Evolutionary conservation across 768 basidiomycete genomes (phyloP).

Genomic region (Trametes meyenii): DNA sequence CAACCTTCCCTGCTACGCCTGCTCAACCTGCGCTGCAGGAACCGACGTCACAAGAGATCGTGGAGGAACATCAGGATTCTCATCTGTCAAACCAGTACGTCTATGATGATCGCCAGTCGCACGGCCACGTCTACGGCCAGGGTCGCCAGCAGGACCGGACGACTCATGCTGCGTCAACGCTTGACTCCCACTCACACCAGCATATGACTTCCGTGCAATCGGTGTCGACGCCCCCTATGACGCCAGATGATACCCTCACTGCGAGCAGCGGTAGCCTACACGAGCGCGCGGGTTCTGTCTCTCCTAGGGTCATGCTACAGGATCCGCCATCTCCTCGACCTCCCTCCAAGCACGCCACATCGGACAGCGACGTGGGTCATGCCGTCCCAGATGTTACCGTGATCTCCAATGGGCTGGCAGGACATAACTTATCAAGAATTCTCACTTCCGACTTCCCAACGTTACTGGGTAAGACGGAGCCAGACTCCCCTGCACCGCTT

Average conservation of each 20-base stretch:
- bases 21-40: conserved; percentile 8
- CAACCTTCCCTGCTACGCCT: conserved; percentile 23
- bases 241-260: conserved; percentile 34
- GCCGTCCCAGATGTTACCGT: conserved; percentile 8
- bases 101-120: conserved; percentile 35
- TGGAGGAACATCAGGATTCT: conserved; percentile 1
- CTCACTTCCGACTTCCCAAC: conserved; percentile 28
- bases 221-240: conserved; percentile 32
- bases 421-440: conserved; percentile 16
- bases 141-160: not conserved
- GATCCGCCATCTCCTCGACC: conserved; percentile 19
- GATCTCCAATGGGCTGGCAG: conserved; percentile 1
- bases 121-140: conserved; percentile 27
- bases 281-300: conserved; percentile 21
- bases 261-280: conserved; percentile 26
- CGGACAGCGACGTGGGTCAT: conserved; percentile 18
- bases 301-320: conserved; percentile 15
- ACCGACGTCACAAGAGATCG: conserved; percentile 2
- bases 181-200: conserved; percentile 14
- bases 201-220: conserved; percentile 15
- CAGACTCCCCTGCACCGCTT: conserved; percentile 19
- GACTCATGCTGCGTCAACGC: conserved; percentile 4
- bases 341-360: conserved; percentile 7
- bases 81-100: conserved; percentile 27
- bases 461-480: conserved; percentile 21